Evolutionary conservation across 1,284 basidiomycete genomes (phyloP).

Genomic region (Rhizoctonia solani): DNA sequence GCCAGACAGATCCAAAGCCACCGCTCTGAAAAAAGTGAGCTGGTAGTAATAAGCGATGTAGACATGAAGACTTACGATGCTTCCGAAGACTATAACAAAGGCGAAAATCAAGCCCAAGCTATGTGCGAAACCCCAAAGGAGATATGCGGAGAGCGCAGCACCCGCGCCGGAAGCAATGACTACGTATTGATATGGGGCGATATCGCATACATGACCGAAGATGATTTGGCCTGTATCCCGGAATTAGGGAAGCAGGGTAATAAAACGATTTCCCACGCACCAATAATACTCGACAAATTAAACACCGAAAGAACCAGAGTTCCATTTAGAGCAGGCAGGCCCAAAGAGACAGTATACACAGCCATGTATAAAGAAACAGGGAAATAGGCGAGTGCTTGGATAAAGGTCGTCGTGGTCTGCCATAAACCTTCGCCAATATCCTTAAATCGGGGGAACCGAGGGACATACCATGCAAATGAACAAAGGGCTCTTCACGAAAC

Average conservation of each 20-base stretch:
- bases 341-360: conserved; percentile 33
- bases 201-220: conserved; percentile 37
- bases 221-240: conserved; percentile 31
- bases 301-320: conserved; percentile 37
- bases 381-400: conserved; percentile 36
- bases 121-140: conserved; percentile 36
- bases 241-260: background rate
- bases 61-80: background rate
- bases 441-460: too few species aligned
- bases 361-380: conserved; percentile 36
- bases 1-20: conserved; percentile 31
- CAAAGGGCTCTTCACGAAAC: conserved; percentile 29
- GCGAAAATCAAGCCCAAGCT: conserved; percentile 31
- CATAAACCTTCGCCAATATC: background rate
- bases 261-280: conserved; percentile 1
- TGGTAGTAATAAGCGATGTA: background rate
- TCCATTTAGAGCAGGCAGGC: conserved; percentile 29
- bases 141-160: conserved; percentile 31
- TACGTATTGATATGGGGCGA: conserved; percentile 29
- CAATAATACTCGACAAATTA: conserved; percentile 33
- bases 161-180: conserved; percentile 29
- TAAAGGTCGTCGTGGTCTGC: conserved; percentile 29
- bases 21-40: conserved; percentile 14
- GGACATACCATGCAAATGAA: conserved; percentile 28
- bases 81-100: conserved; percentile 34